These are phyloP conservation scores for Colletotrichum horii DNA, from an alignment of 2,329 filamentous ascomycete species.

Conservation along the genomic window DNA sequence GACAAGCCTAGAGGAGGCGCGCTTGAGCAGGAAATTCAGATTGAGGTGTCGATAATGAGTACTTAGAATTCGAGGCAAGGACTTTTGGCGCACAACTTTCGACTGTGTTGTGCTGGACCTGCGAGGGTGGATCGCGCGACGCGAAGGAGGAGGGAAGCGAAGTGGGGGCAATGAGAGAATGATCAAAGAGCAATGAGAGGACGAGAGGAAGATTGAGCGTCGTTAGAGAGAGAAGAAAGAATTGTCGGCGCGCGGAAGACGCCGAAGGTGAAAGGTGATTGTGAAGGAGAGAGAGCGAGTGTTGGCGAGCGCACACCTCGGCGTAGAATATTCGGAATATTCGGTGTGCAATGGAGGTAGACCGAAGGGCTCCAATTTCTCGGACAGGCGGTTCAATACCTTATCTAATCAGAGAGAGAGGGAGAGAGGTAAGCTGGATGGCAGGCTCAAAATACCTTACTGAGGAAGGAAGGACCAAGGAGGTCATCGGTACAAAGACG, in stretches of 20 bases:
- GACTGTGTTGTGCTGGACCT: too few relatives aligned
- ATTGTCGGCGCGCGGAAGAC: too few relatives aligned
- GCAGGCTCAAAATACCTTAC: not conserved
- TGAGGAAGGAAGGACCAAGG: not conserved
- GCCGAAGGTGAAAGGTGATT: not conserved
- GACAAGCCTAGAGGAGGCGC: too few relatives aligned
- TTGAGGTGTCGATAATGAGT: too few relatives aligned
- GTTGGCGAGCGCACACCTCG: not conserved
- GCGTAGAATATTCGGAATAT: not conserved
- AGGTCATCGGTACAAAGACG: not conserved
- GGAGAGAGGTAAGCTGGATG: not conserved
- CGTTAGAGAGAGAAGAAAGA: too few relatives aligned
- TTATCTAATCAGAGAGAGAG: not conserved
- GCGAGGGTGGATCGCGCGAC: too few relatives aligned
- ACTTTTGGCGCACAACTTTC: not conserved
- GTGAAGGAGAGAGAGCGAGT: not conserved
- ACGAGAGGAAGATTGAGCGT: too few relatives aligned
- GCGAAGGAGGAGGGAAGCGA: too few relatives aligned
- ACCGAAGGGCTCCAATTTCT: too few relatives aligned
- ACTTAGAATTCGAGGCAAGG: not conserved
- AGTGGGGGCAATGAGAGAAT: fast-evolving
- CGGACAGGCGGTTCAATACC: too few relatives aligned
- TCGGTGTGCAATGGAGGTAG: not conserved
- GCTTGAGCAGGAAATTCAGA: too few relatives aligned
- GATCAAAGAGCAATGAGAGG: too few relatives aligned